Percentiles rank a stretch among this genome's conserved stretches.
phyloP scores from a whole-genome alignment of 1,139 yeast genomes.

The Saccharomycopsis hybrid region DNA sequence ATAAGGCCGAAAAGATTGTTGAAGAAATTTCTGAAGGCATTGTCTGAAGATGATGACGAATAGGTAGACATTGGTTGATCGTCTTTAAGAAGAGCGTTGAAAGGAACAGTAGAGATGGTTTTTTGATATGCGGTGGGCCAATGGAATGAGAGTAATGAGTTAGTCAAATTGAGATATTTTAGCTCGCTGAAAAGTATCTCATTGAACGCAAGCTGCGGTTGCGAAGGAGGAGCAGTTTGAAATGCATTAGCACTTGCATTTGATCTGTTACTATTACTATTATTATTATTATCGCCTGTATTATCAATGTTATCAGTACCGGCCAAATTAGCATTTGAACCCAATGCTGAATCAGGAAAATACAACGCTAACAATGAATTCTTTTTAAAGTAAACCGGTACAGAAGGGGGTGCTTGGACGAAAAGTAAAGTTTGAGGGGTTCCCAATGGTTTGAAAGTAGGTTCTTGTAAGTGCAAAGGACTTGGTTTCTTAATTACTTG shows the following conservation, averaged over 20 bases:
- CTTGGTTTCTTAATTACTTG: too few species aligned
- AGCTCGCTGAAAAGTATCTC: constrained; percentile 31
- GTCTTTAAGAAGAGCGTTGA: constrained; percentile 11
- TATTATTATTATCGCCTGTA: too few species aligned
- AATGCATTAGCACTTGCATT: too few species aligned
- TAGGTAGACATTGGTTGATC: too few species aligned
- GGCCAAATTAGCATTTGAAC: not conserved
- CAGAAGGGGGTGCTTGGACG: constrained; percentile 45
- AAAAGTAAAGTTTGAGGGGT: constrained; percentile 3
- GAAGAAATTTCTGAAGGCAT: too few species aligned
- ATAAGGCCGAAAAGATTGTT: too few species aligned
- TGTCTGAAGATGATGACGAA: too few species aligned
- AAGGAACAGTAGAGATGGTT: constrained; percentile 40
- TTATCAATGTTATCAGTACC: too few species aligned
- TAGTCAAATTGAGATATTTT: constrained; percentile 27
- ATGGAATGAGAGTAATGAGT: constrained; percentile 36
- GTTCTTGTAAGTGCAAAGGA: not conserved
- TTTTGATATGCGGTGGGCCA: constrained; percentile 37
- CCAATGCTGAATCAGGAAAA: constrained; percentile 26
- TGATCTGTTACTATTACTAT: not conserved
- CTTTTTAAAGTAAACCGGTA: constrained; percentile 41
- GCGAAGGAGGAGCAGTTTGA: too few species aligned
- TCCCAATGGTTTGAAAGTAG: constrained; percentile 1
- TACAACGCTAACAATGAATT: constrained; percentile 43
- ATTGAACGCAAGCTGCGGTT: too few species aligned